Evolutionary conservation across 225 moss, liverwort and hornwort genomes (phyloP), one percentile per base, ranked within the genome.

Genomic region (Lunularia cruciata): DNA sequence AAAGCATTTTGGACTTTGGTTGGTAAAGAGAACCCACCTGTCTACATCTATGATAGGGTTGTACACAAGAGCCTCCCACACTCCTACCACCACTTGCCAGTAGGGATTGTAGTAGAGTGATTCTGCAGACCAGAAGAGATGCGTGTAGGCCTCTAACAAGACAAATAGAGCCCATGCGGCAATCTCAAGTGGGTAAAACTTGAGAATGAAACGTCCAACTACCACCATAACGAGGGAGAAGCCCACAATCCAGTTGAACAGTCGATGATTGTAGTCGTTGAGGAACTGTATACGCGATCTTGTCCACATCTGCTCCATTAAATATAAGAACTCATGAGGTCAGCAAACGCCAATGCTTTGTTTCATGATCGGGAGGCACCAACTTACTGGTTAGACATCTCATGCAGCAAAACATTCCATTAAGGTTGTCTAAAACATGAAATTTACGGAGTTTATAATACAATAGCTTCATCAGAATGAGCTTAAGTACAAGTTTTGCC

Each of bases 181-280:
- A 13, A 85, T 61, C 74, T 85, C 85, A 22, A 85, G 30, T 26
- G 78, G 79, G 38, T 82, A 62, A 57, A 75, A 82, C 71, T 85
- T 85, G 68, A 85, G 15, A 30, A 69, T 64, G 57, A 85, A 85
- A 40, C 85, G 85, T 33, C 82, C 79, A 31, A 85, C 68, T 14
- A 79, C 82, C 54, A 85, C 82, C 72, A 77, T 56, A 19, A 82
- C 54, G 36, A 85, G 77, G 22, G 82, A 85, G 37, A 85, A 63
- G 15, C 79, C 82, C 47, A 85, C 79, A 14, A 85, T 70, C 85
- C 85, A 85, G 71, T 82, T 85, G 72, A 85, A 79, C 55, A 85
- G 85, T 11, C 79, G 79, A 63, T 75, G 82, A 60, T 85, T 85
- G 78, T 85, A 85, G 57, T 71, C 69, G 55, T 85, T 77, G 39